phyloP scores from a whole-genome alignment of 192 early-diverging fungal genomes.

The Backusella luteola region DNA sequence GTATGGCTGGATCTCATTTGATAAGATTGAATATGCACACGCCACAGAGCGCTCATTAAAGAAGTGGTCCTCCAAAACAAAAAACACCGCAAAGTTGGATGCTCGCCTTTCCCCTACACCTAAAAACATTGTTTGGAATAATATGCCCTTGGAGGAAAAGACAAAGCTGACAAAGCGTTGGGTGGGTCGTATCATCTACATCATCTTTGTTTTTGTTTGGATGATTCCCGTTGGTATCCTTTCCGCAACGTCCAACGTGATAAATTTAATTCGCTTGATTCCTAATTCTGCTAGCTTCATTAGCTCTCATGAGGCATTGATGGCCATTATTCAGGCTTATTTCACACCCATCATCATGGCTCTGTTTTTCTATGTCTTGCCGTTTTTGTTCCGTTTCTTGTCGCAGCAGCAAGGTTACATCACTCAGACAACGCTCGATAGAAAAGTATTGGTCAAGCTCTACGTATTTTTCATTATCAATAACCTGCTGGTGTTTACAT shows the following conservation, averaged over 20 bases:
- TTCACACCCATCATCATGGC: slow-evolving; percentile 66
- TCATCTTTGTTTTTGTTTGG: slow-evolving; percentile 60
- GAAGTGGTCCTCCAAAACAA: neutral
- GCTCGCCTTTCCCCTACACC: slow-evolving; percentile 60
- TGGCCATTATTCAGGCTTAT: slow-evolving; percentile 64
- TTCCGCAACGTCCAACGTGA: slow-evolving; percentile 58
- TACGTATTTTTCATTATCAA: slow-evolving; percentile 77
- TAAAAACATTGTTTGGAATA: slow-evolving; percentile 75
- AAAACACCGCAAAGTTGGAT: slow-evolving; percentile 26
- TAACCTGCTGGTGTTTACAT: slow-evolving; percentile 67
- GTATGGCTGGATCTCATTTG: slow-evolving; percentile 71
- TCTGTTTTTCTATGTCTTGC: slow-evolving; percentile 61
- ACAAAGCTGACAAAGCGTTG: slow-evolving; percentile 45
- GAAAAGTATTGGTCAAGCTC: slow-evolving; percentile 67
- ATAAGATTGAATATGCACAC: slow-evolving; percentile 51
- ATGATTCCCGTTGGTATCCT: slow-evolving; percentile 66
- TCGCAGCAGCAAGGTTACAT: slow-evolving; percentile 70
- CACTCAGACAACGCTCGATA: slow-evolving; percentile 66
- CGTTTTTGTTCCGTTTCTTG: slow-evolving; percentile 60
- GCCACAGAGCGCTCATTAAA: slow-evolving; percentile 37
- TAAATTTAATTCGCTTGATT: slow-evolving; percentile 57
- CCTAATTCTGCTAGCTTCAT: slow-evolving; percentile 51
- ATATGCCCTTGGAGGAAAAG: slow-evolving; percentile 54
- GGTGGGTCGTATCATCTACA: slow-evolving; percentile 44
- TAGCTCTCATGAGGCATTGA: slow-evolving; percentile 43